Base-by-base conservation (phyloP, 116 monocot genomes). In the Trichopus zeylanicus region DNA sequence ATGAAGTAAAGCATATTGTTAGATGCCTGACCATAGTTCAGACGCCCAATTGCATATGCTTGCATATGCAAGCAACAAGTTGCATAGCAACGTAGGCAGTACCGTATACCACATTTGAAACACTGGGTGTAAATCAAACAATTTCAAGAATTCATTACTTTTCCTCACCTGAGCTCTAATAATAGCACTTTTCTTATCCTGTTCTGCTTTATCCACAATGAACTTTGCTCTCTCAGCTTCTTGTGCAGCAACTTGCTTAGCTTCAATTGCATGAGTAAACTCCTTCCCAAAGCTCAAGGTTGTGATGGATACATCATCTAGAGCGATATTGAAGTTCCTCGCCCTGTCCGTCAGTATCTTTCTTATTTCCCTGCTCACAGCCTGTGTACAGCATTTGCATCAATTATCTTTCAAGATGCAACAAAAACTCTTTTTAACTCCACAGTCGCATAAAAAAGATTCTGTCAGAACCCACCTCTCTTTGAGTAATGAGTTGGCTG, bases 231-330 rank as follows among this genome's bases (percentile, higher is more conserved):
- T 64, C 74, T 99, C 92, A 42, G 88, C 98, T 11, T 99, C 98
- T 65, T 99, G 98, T 46, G 98, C 98, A 54, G 98, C 92, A 38
- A 99, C 98, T 65, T 99, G 92, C 62, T 99, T 99, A 55, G 98
- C 88, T 76, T 99, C 92, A 71, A 99, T 92, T 26, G 98, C 98
- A 75, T 78, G 71, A 52, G 98, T 99, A 56, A 91, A 99, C 67
- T 92, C 92, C 71, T 86, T 99, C 29, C 98, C 98, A 74, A 98
- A 98, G 52, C 92, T 91, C 53, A 99, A 57, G 26, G 64, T 78
- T 21, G 88, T 99, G 46, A 88, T 99, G 48, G 92, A 99, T 6
- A 98, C 98, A 78, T 98, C 98, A 80, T 99, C 92, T 15, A 92
- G 64, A 5, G 82, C 92, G 59, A 99, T 78, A 69, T 99, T 91